Base-by-base conservation (phyloP, 768 basidiomycete genomes). In the Cystobasidium tubakii region DNA sequence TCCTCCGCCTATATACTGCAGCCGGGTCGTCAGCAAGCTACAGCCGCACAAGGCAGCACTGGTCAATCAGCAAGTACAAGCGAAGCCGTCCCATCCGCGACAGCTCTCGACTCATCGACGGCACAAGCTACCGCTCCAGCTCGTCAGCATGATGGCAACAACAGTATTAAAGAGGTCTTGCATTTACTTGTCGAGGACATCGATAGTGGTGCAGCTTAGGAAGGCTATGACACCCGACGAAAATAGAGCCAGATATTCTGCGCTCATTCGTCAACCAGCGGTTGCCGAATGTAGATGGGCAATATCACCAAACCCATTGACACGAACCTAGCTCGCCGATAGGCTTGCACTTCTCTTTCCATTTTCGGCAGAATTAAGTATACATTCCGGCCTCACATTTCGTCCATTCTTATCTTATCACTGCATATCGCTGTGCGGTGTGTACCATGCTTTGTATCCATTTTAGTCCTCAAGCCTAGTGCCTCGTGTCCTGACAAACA, bases 391-490 rank as follows among this genome's bases (percentile, higher is more conserved):
- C n/a, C 46, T 50, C n/a, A 50, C 46, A 50, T 50, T 12, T 21
- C 7, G 46, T 21, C 10, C 46, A 7, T 21, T 4, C 12, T 50
- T 9, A 50, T 9, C 4, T 4, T 50, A 12, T 50, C 21, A n/a
- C 46, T 50, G 46, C n/a, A 50, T 50, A 50, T 50, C 46, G 46
- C 46, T 50, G 46, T 50, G 46, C 46, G 46, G 46, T 50, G 21
- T n/a, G 46, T n/a, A 50, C 21, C 46, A n/a, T 50, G 21, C 15
- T 15, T 50, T 50, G 15, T 19, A 12, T 9, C 46, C n/a, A 15
- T 4, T 50, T 17, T 50, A 15, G 12, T 42, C 42, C 17, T 42
- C 9, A 50, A 4, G 46, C 46, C 46, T 50, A 50, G 46, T 50
- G 12, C n/a, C 21, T 50, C 46, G 21, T 4, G 21, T 50, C 3